Conservation (phyloP, 164 flowering plant genomes). For the Magnolia changhungtana region DNA sequence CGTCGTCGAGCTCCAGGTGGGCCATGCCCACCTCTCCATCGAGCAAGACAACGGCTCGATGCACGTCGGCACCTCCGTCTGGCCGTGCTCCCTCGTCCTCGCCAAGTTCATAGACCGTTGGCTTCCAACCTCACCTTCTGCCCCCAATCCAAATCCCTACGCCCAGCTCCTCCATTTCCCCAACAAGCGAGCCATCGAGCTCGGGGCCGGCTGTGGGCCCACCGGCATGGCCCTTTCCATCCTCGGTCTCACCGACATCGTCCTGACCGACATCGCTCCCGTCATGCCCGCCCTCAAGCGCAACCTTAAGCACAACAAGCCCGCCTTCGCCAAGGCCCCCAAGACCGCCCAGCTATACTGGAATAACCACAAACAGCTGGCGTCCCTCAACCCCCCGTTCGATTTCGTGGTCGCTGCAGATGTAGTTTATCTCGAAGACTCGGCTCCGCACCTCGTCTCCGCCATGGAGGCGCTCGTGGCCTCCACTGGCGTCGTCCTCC, state of each 20-base stretch:
- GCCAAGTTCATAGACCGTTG: slow-evolving; percentile 93
- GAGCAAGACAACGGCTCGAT: slow-evolving; percentile 88
- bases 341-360: slow-evolving; percentile 62
- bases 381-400: slow-evolving; percentile 57
- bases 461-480: slow-evolving; percentile 66
- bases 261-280: slow-evolving; percentile 77
- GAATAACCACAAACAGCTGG: slow-evolving; percentile 59
- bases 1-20: slow-evolving; percentile 56
- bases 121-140: slow-evolving; percentile 25
- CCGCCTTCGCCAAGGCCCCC: slow-evolving; percentile 37
- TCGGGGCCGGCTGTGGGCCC: slow-evolving; percentile 88
- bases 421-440: slow-evolving; percentile 83
- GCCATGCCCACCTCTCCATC: slow-evolving; percentile 46
- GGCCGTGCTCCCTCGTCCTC: slow-evolving; percentile 95
- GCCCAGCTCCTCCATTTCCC: slow-evolving; percentile 59
- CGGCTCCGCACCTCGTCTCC: slow-evolving; percentile 42
- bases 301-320: slow-evolving; percentile 80
- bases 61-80: slow-evolving; percentile 97
- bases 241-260: slow-evolving; percentile 63
- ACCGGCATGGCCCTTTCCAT: slow-evolving; percentile 83
- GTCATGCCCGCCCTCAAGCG: slow-evolving; percentile 89
- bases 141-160: slow-evolving; percentile 50
- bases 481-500: slow-evolving; percentile 59
- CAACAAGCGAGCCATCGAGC: slow-evolving; percentile 62
- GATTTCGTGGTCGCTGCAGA: slow-evolving; percentile 84